These are phyloP conservation scores for Sporodiniella umbellata DNA, from an alignment of 371 early-diverging fungal genomes.

Conservation along the genomic window DNA sequence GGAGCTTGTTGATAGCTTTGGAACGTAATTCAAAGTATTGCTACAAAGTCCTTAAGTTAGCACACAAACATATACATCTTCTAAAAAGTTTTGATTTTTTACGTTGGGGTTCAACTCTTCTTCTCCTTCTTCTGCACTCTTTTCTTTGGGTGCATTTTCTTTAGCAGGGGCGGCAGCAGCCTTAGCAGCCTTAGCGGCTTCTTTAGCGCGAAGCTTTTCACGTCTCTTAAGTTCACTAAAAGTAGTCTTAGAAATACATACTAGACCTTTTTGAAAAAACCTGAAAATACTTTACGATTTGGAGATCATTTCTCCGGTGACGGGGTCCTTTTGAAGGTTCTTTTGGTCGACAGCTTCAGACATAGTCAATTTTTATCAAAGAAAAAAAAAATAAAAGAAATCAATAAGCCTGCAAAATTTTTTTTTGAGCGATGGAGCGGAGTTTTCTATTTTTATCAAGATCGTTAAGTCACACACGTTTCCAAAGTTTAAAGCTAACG, in stretches of 20 bases:
- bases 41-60: constrained; percentile 20
- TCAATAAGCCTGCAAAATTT: no score
- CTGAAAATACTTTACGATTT: constrained; percentile 68
- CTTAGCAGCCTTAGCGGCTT: constrained; percentile 76
- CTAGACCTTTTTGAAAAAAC: no score
- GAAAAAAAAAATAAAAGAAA: no score
- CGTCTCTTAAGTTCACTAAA: constrained; percentile 95
- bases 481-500: no score
- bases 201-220: constrained; percentile 84
- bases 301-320: constrained; percentile 94
- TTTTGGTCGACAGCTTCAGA: constrained; percentile 50
- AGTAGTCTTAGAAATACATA: no score
- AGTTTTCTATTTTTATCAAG: no score
- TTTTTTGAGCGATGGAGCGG: no score
- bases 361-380: not conserved
- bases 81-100: constrained; percentile 18
- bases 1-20: constrained; percentile 78
- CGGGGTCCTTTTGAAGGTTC: constrained; percentile 78
- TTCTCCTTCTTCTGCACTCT: constrained; percentile 70
- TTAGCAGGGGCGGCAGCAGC: constrained; percentile 63
- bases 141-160: constrained; percentile 55
- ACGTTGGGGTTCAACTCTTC: constrained; percentile 86
- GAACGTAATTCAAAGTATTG: constrained; percentile 97
- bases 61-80: not conserved
- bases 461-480: no score